phyloP scores from a whole-genome alignment of 106 monocot genomes.

The Dactylorhiza incarnata region DNA sequence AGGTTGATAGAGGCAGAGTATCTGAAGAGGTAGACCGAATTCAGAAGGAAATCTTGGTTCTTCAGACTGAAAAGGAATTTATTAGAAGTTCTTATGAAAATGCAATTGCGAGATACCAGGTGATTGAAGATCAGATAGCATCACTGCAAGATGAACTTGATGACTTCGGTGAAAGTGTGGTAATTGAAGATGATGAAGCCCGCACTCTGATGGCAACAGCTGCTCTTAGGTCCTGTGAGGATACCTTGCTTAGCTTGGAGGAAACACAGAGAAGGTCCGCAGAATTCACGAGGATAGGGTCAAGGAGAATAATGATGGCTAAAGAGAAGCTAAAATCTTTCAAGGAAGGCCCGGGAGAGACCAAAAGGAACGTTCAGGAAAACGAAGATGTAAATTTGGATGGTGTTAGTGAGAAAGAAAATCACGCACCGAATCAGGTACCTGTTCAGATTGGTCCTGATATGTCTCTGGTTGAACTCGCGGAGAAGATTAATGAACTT shows the following conservation, averaged over 20 bases:
- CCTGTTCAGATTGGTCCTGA: constrained; percentile 32
- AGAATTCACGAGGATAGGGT: constrained; percentile 14
- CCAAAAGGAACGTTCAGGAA: constrained; percentile 4
- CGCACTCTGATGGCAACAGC: constrained; percentile 36
- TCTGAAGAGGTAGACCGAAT: constrained; percentile 53
- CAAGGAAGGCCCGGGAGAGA: constrained; percentile 8
- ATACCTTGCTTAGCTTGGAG: constrained; percentile 25
- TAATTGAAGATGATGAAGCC: constrained; percentile 48
- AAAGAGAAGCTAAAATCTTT: constrained; percentile 29
- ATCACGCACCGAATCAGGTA: constrained; percentile 9
- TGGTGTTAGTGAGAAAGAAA: constrained; percentile 1
- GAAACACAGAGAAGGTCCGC: constrained; percentile 27
- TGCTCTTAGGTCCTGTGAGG: constrained; percentile 42
- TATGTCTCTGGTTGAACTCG: constrained; percentile 40
- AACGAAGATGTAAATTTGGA: not conserved
- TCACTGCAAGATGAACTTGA: constrained; percentile 57
- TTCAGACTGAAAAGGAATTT: constrained; percentile 66
- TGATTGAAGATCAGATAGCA: constrained; percentile 38
- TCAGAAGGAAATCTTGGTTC: constrained; percentile 48
- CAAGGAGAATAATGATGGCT: constrained; percentile 17
- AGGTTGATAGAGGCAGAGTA: constrained; percentile 28
- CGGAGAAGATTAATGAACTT: constrained; percentile 58
- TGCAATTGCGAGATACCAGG: constrained; percentile 41
- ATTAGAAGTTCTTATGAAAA: constrained; percentile 57
- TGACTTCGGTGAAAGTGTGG: constrained; percentile 25